Evolutionary conservation across 2,329 filamentous ascomycete species (phyloP).

Genomic region (Dactylellina sp.): DNA sequence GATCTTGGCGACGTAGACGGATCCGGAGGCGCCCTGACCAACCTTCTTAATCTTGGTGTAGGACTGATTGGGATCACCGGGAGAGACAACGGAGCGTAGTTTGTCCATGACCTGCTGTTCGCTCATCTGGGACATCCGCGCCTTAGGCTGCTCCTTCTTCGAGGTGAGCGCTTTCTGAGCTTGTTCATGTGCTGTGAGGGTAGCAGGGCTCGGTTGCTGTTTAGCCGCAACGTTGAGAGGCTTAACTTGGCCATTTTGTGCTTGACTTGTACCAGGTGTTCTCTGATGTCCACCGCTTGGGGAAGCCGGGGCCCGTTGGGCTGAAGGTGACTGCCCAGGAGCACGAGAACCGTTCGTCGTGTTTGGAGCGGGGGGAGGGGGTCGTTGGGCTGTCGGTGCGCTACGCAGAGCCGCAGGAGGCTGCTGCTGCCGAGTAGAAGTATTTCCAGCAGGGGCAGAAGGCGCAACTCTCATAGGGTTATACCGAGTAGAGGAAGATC

Average conservation of each 20-base stretch:
- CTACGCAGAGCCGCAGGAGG: constrained; percentile 68
- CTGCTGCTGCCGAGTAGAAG: constrained; percentile 68
- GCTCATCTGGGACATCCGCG: constrained; percentile 96
- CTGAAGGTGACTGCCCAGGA: constrained; percentile 51
- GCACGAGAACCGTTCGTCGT: constrained; percentile 61
- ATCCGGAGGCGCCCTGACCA: constrained; percentile 96
- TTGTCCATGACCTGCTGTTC: constrained; percentile 97
- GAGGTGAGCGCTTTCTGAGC: constrained; percentile 89
- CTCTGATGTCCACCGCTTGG: constrained; percentile 59
- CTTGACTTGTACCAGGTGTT: constrained; percentile 62
- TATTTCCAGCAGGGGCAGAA: constrained; percentile 74
- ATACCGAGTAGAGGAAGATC: constrained; percentile 74
- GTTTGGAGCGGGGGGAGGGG: constrained; percentile 79
- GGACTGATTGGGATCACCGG: constrained; percentile 91
- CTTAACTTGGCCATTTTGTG: constrained; percentile 70
- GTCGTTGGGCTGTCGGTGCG: constrained; percentile 75
- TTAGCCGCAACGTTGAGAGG: constrained; percentile 82
- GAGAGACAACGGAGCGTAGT: constrained; percentile 91
- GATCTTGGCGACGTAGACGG: constrained; percentile 96
- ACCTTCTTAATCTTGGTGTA: constrained; percentile 99
- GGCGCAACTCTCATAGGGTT: constrained; percentile 88
- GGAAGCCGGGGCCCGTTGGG: constrained; percentile 54
- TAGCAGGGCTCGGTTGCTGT: constrained; percentile 66
- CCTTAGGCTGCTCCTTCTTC: constrained; percentile 84
- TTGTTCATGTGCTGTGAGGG: constrained; percentile 70